Percentiles rank a stretch among this genome's conserved stretches.
phyloP scores from a whole-genome alignment of 768 basidiomycete genomes.

The Cystobasidium tubakii region DNA sequence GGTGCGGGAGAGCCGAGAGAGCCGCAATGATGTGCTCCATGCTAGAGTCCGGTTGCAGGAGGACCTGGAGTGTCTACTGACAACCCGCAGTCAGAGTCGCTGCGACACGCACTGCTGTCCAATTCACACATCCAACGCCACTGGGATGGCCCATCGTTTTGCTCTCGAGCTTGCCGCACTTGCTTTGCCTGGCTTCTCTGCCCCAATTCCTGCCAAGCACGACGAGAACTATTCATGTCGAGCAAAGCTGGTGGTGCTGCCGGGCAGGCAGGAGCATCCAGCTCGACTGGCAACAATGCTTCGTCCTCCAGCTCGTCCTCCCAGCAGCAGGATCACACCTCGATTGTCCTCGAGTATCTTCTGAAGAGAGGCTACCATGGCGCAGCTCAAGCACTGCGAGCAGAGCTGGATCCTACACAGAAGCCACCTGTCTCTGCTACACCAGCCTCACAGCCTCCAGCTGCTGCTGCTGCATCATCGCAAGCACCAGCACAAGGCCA shows the following conservation, averaged over 20 bases:
- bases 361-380: conserved; percentile 25
- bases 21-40: too few relatives aligned
- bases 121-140: too few relatives aligned
- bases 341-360: conserved; percentile 34
- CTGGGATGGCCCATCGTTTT: too few relatives aligned
- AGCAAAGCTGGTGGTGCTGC: background rate
- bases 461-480: background rate
- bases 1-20: too few relatives aligned
- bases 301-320: background rate
- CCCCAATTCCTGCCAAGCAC: too few relatives aligned
- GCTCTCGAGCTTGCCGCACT: too few relatives aligned
- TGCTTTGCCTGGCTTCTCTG: too few relatives aligned
- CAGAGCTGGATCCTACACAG: conserved; percentile 16
- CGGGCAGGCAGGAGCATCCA: background rate
- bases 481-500: background rate
- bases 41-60: too few relatives aligned
- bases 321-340: conserved; percentile 25
- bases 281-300: background rate
- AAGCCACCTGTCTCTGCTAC: background rate
- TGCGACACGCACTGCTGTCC: too few relatives aligned
- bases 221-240: background rate
- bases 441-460: background rate
- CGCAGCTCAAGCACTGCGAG: conserved; percentile 14
- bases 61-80: too few relatives aligned
- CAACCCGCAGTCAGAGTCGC: too few relatives aligned